A percentile compares a stretch with the other conserved stretches of the same genome.
Evolutionary conservation across 371 early-diverging fungal species (phyloP).

Genomic region (Dichotomocladium elegans): DNA sequence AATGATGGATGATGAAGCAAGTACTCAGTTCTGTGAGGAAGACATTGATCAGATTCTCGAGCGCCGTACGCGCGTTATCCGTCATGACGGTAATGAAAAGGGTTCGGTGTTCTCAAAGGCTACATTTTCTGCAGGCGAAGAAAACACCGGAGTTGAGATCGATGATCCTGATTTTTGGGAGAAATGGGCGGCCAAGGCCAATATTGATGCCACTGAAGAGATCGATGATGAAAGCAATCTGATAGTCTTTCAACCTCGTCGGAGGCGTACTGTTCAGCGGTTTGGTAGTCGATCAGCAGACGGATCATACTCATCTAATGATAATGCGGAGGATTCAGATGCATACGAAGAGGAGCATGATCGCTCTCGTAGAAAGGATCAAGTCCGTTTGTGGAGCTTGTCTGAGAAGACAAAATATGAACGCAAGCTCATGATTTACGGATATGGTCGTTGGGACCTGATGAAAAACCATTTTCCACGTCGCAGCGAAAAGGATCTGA

Average conservation of each 20-base stretch:
- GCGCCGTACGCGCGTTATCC: conserved; percentile 85
- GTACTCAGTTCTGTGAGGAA: conserved; percentile 89
- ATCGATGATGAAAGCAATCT: conserved; percentile 53
- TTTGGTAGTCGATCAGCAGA: conserved; percentile 43
- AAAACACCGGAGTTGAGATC: conserved; percentile 66
- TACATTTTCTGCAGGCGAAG: conserved; percentile 68
- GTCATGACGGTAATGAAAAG: conserved; percentile 73
- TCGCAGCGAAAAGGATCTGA: conserved; percentile 56
- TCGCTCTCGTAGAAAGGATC: conserved; percentile 24
- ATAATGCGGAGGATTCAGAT: conserved; percentile 48
- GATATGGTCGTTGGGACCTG: conserved; percentile 74
- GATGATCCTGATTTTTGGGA: conserved; percentile 99
- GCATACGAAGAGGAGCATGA: conserved; percentile 36
- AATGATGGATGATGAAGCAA: conserved; percentile 85
- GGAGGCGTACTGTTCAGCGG: conserved; percentile 58
- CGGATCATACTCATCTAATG: conserved; percentile 37
- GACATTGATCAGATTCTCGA: conserved; percentile 96
- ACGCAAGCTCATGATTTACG: conserved; percentile 80
- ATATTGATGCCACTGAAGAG: conserved; percentile 61
- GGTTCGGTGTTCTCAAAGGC: conserved; percentile 94
- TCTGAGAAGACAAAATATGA: conserved; percentile 79
- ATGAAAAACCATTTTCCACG: conserved; percentile 57
- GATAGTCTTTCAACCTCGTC: conserved; percentile 67
- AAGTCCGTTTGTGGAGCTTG: conserved; percentile 64
- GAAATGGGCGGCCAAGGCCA: conserved; percentile 85